Evolutionary conservation across 148 eudicot species (phyloP), one percentile per base, ranked within the genome.

Genomic region (Gaultheria prostrata): DNA sequence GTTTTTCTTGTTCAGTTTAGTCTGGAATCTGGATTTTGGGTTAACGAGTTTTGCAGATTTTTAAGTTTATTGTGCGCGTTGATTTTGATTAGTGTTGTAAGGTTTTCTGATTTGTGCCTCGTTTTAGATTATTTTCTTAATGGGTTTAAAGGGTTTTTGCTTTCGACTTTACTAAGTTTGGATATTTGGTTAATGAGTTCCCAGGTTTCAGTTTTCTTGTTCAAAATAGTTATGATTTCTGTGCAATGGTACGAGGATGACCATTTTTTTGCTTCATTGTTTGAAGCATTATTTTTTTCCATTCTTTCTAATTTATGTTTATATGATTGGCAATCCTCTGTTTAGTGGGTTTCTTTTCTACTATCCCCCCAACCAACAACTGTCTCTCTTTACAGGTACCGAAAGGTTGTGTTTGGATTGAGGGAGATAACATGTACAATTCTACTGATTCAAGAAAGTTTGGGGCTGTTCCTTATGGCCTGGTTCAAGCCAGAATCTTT

Each of bases 331-430:
- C 46, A 1, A 35, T 13, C 10, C 18, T 61, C 14, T 43, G 46
- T 51, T 46, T 77, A 6, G 5, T 33, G 12, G 46, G 32, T 8
- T n/a, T n/a, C 15, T 39, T 59, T n/a, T 57, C 15, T 73, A 18
- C 51, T 35, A 79, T 6, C 70, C 43, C 32, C 59, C 15, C 13
- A 1, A 2, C 14, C 14, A 75, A 11, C 48, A 78, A 51, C 32
- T 33, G 2, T 49, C 30, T 80, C 51, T 61, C 39, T 85, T 14
- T 88, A 13, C 74, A 95, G 98, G 94, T 95, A 45, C 97, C 95
- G 79, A 90, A 93, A 88, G 98, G 98, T 76, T 94, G 91, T 88
- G 79, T 95, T 56, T 95, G 97, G 98, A 80, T 93, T 32, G 94
- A 95, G 77, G 98, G 98, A 73, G 98, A 95, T 86, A 95, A 95